phyloP scores from a whole-genome alignment of 1,284 basidiomycete species.

The Sanghuangporus baumii region DNA sequence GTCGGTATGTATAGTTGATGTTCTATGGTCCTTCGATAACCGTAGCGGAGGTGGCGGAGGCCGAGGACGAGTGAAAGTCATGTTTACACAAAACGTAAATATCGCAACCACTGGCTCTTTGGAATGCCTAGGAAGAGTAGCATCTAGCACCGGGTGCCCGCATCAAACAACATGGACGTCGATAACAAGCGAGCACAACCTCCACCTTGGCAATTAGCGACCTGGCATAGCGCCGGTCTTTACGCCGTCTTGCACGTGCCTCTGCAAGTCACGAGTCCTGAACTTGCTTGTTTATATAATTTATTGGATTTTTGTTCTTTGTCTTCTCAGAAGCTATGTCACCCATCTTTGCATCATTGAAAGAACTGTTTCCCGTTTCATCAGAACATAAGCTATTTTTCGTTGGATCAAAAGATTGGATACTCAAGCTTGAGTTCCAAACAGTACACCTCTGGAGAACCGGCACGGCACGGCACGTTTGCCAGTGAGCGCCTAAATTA shows the following conservation, averaged over 20 bases:
- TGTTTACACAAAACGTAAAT: background rate
- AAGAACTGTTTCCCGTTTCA: too few species aligned
- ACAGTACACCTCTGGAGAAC: too few species aligned
- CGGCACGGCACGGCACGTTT: too few species aligned
- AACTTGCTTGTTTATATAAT: background rate
- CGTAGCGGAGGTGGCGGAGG: constrained; percentile 60
- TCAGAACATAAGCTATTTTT: background rate
- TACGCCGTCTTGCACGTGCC: background rate
- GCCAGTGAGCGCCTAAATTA: too few species aligned
- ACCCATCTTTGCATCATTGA: too few species aligned
- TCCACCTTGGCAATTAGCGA: background rate
- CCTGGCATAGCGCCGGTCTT: background rate
- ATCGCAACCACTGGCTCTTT: background rate
- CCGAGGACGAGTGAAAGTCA: constrained; percentile 48
- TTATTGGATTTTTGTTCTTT: background rate
- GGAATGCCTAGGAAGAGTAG: background rate
- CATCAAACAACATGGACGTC: background rate
- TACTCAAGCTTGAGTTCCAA: background rate
- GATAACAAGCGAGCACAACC: background rate
- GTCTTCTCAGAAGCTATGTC: too few species aligned
- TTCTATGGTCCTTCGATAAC: constrained; percentile 38
- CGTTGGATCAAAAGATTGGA: background rate
- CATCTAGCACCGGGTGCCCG: background rate
- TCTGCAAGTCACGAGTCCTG: background rate
- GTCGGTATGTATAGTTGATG: constrained; percentile 36